These are phyloP conservation scores for Zygosaccharomyces pseudobailii DNA, from an alignment of 1,139 yeast genomes.

Conservation along the genomic window DNA sequence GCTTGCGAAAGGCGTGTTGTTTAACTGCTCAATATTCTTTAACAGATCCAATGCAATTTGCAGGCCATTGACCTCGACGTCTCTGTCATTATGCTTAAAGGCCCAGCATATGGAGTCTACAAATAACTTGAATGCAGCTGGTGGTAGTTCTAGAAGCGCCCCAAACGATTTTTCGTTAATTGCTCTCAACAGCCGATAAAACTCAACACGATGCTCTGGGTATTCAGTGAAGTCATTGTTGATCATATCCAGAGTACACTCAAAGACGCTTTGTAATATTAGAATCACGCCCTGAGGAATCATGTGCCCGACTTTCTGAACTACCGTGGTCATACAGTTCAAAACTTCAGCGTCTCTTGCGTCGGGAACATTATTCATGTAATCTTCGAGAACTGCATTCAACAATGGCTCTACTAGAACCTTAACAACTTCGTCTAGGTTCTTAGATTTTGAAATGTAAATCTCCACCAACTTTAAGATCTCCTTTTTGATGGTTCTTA, in stretches of 20 bases:
- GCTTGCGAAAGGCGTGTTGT: slow-evolving; percentile 72
- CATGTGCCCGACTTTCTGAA: slow-evolving; percentile 77
- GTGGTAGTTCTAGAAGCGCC: slow-evolving; percentile 83
- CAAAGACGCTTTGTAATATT: slow-evolving; percentile 87
- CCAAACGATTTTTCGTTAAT: slow-evolving; percentile 81
- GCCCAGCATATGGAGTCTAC: slow-evolving; percentile 98
- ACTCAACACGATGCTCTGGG: slow-evolving; percentile 97
- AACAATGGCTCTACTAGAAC: slow-evolving; percentile 82
- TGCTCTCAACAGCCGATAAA: slow-evolving; percentile 81
- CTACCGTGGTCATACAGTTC: slow-evolving; percentile 89
- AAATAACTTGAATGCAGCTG: slow-evolving; percentile 85
- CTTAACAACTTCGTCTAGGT: slow-evolving; percentile 77
- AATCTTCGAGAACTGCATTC: slow-evolving; percentile 84
- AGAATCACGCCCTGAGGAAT: slow-evolving; percentile 88
- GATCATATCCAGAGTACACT: slow-evolving; percentile 92
- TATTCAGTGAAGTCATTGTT: slow-evolving; percentile 92
- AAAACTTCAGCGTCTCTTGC: slow-evolving; percentile 98
- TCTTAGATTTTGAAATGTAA: slow-evolving; percentile 73
- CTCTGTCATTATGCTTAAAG: slow-evolving; percentile 92
- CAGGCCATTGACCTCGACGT: slow-evolving; percentile 88
- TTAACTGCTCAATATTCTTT: slow-evolving; percentile 74
- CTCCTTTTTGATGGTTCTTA: slow-evolving; percentile 95
- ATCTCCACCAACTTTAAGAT: slow-evolving; percentile 84
- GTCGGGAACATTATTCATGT: slow-evolving; percentile 83
- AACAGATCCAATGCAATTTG: slow-evolving; percentile 75